Evolutionary conservation across 768 basidiomycete species (phyloP), one percentile per base, ranked within the genome.

Genomic region (Boletus rubroflammeus): DNA sequence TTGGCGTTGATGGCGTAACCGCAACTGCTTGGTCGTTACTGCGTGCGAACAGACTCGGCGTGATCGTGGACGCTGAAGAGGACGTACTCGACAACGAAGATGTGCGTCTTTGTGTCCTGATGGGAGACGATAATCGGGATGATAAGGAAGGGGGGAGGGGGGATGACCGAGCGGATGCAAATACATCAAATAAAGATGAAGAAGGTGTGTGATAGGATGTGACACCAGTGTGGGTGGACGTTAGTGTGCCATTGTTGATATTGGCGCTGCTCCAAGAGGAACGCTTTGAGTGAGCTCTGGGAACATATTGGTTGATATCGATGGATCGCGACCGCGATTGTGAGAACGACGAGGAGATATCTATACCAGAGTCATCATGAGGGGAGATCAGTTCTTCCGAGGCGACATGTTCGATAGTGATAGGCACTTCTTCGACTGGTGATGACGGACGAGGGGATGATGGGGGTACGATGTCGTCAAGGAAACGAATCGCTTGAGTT

Each of bases 141-240:
- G 63, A 64, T 14, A 61, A 15, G 3, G 71, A 70, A 1, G 57
- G 61, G 0, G 80, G 75, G 49, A 77, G 74, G 0, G 83, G 83
- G 3, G 85, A 84, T 4, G 81, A 81, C 10, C 80, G 78, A 3
- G 86, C 85, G 7, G 84, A 82, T 19, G 81, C 76, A 56, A 75
- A 87, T 3, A 66, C 59, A 64, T 89, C 84, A 58, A 82, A 86
- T 40, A 89, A 57, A n/a, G 88, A 90, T 0, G 90, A 91, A 0
- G 85, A 81, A 7, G 90, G 88, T 0, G 90, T 92, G 67, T 90
- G 86, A 68, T 86, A 92, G 39, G 83, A 75, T 1, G 85, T 82
- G 3, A 82, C 64, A 2, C 78, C 77, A 0, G 85, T 84, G 47
- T 77, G 78, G 6, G 80, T 77, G 21, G 83, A 84, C 35, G 79